Evolutionary conservation across 2,329 filamentous ascomycete species (phyloP).

Genomic region (Scytalidium sp.): DNA sequence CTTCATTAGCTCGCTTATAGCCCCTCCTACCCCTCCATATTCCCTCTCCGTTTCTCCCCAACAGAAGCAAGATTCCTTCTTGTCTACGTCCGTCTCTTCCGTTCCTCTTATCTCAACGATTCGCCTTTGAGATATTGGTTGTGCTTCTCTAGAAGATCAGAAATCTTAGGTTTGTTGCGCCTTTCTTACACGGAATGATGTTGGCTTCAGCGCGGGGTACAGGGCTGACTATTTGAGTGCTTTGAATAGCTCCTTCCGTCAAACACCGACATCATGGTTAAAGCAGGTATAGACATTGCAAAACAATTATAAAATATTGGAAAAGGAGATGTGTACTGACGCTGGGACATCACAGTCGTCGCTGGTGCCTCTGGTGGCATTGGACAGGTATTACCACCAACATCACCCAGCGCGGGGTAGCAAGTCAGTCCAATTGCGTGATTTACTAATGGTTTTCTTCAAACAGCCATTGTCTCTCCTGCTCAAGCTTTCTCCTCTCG

Average conservation of each 20-base stretch:
- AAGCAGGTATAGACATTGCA: conserved; percentile 48
- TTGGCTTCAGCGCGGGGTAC: conserved; percentile 20
- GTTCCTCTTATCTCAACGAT: neutral
- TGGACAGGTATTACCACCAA: conserved; percentile 70
- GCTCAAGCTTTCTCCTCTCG: conserved; percentile 82
- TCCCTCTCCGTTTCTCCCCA: neutral
- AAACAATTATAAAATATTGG: neutral
- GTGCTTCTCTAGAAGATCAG: neutral
- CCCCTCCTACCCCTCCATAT: neutral
- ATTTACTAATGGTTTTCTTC: conserved; percentile 3
- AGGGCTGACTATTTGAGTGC: neutral
- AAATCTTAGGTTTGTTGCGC: conserved; percentile 10
- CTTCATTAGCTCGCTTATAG: neutral
- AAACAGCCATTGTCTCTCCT: conserved; percentile 89
- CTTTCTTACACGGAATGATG: neutral
- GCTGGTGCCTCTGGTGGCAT: conserved; percentile 97
- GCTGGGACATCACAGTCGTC: conserved; percentile 53
- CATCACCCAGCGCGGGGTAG: conserved; percentile 4
- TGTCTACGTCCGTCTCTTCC: neutral
- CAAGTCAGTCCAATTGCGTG: conserved; percentile 11
- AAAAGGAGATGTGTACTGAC: neutral
- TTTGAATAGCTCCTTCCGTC: neutral
- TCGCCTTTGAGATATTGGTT: neutral
- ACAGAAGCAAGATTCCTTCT: too few relatives aligned
- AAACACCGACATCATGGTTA: conserved; percentile 47